Evolutionary conservation across 345 rosid species (phyloP), one percentile per base, ranked within the genome.

Genomic region (Cardamine resedifolia): DNA sequence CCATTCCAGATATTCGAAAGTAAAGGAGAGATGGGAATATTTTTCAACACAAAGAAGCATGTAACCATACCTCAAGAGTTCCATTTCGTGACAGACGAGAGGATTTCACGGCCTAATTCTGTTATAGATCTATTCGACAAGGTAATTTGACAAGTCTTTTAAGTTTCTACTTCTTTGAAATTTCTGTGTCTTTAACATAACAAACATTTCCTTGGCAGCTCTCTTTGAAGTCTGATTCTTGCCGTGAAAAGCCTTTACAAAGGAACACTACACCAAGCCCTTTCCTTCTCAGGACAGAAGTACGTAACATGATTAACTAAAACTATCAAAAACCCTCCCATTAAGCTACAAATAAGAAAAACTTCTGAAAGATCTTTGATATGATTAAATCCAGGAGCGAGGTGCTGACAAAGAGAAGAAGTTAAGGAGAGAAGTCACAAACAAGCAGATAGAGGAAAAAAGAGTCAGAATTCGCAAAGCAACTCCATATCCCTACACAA

Each of bases 401-500:
- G 97, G 96, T 57, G 89, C 86, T 50, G 85, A 82, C 53, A 91
- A 91, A 67, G 93, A 86, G 79, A 86, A 75, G 77, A 89, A 55
- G 72, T 83, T 91, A 44, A 81, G 80, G 56, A 77, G 65, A 26
- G 98, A 91, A 52, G 41, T 91, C 14, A 57, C 68, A 65, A 83
- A 80, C 39, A 87, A 91, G 80, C 82, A 81, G 66, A 39, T 82
- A 64, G 93, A 83, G 64, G 97, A 85, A 59, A 97, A 88, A 83
- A 85, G 75, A 65, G 84, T 85, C 23, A 84, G 91, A 71, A 66
- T 87, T 61, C 96, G 88, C 15, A 88, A 81, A 80, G 90, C 96
- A 34, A 83, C 56, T 20, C 96, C 98, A 64, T 90, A 90, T 75
- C 97, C 96, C 7, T 92, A 88, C 64, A 87, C 96, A 16, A 92